Evolutionary conservation across 352 stramenopile genomes (phyloP), one percentile per base, ranked within the genome.

Genomic region (Pythium dissotocum): DNA sequence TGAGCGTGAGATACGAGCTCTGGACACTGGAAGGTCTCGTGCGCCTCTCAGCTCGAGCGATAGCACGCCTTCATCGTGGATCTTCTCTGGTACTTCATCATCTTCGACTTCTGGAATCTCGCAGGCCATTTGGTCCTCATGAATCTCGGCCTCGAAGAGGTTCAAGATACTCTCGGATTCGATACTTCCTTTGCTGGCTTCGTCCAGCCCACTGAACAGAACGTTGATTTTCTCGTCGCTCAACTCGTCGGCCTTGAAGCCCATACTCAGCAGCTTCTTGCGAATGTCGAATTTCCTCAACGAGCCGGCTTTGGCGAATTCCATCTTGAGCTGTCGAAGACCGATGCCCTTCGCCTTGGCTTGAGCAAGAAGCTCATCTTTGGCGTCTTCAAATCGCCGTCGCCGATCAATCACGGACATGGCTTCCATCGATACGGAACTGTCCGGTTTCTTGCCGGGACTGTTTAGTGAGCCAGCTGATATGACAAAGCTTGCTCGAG

Each of bases 81-180:
- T 68, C 51, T 81, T 90, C 58, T 89, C 77, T 0, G 78, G 67
- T 0, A 83, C 64, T n/a, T 91, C 81, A 35, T 92, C 84, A 48
- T 92, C 82, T 79, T 93, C 85, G n/a, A 93, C 75, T 30, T 94
- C 87, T 0, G 84, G 83, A 5, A 92, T 64, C 32, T 91, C 78
- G 49, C 79, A 87, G 0, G 78, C 74, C 74, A 93, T 84, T 72
- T 90, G 83, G 32, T 93, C 83, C 60, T 92, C 85, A 2, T 91
- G 70, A 33, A 90, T 90, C 66, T 95, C 82, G 2, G 71, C 64
- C 35, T 89, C 79, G 59, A 94, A 93, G 2, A 91, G 33, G 14
- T 79, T 77, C 8, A 93, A 10, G n/a, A 94, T 78, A 16, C 74
- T 72, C 0, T 87, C 75, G 0, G 78, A 73, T 9, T 77, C 65